Evolutionary conservation across 1,284 basidiomycete genomes (phyloP), one percentile per base, ranked within the genome.

Genomic region (Mixia osmundae): DNA sequence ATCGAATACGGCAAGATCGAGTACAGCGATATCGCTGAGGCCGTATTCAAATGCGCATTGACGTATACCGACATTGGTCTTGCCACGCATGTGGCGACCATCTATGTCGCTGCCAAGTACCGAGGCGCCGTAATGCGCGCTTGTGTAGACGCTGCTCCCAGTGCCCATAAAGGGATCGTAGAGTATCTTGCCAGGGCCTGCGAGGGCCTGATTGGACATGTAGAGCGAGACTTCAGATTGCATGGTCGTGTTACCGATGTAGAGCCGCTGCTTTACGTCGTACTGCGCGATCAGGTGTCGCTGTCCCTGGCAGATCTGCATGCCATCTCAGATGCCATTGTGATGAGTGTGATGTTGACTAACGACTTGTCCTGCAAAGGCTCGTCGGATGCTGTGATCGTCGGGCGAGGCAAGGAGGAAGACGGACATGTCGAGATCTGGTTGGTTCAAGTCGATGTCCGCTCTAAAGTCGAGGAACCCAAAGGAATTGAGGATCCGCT

Each of bases 211-310:
- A 47, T 85, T 87, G 5, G 87, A 85, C 82, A 95, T 91, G 25
- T 95, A 56, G 29, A 97, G 61, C 2, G 80, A 85, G 44, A 94
- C 76, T 52, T 94, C 83, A 1, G 85, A 71, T 50, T 95, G 87
- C 91, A 99, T 99, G 47, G 77, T 80, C 0, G 91, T 99, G 49
- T 91, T 99, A 7, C 91, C 89, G 53, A 73, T 95, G 54, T 82
- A 91, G 11, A 62, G 61, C 5, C 91, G 68, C 51, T 82, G 80
- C 56, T 94, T 95, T 38, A 99, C 74, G 46, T 85, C 54, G 37
- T 57, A 57, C 24, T 44, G 43, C 35, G 56, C 54, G 26, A 60
- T 51, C 28, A 59, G 42, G 36, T 51, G 44, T 5, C 52, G 38
- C 25, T 46, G 47, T 2, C 43, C 43, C 30, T 51, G 46, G 27